A percentile compares a stretch with the other conserved stretches of the same genome.
These are phyloP conservation scores for Sugiyamaella chiloensis DNA, from an alignment of 805 yeast genomes.

Conservation along the genomic window DNA sequence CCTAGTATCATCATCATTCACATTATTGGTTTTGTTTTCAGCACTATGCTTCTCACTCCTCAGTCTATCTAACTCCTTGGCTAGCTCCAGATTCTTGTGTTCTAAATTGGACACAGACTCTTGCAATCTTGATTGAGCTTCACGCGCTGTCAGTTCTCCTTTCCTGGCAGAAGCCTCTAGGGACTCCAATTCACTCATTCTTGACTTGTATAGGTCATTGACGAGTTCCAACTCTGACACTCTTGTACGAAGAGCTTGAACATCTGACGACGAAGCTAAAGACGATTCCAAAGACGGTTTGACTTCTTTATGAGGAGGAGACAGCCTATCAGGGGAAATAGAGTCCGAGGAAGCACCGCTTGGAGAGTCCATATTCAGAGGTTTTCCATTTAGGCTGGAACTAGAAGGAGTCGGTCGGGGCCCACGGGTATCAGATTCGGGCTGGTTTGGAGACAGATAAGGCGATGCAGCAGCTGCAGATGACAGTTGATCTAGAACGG, in stretches of 20 bases:
- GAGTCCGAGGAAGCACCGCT: background rate
- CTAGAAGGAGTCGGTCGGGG: background rate
- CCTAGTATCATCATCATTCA: background rate
- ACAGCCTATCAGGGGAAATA: slow-evolving; percentile 1
- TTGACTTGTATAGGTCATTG: slow-evolving; percentile 78
- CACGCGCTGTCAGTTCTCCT: slow-evolving; percentile 31
- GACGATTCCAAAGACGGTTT: background rate
- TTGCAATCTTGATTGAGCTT: slow-evolving; percentile 19
- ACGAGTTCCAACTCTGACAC: slow-evolving; percentile 87
- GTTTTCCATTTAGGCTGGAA: background rate
- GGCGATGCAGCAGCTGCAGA: slow-evolving; percentile 14
- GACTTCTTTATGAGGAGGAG: background rate
- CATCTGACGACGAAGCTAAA: background rate
- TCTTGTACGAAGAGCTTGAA: slow-evolving; percentile 59
- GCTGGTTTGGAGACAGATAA: slow-evolving; percentile 21
- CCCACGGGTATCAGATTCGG: slow-evolving; percentile 20
- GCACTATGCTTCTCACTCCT: background rate
- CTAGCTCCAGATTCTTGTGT: slow-evolving; percentile 8
- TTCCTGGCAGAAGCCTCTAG: slow-evolving; percentile 35
- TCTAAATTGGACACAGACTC: slow-evolving; percentile 17
- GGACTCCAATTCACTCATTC: slow-evolving; percentile 75
- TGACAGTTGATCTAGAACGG: background rate
- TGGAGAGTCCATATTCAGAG: background rate
- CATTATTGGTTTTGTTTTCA: background rate
- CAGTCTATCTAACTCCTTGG: background rate